A percentile compares a stretch with the other conserved stretches of the same genome.
phyloP scores from a whole-genome alignment of 2,329 filamentous ascomycete species.

The Claviceps africana region DNA sequence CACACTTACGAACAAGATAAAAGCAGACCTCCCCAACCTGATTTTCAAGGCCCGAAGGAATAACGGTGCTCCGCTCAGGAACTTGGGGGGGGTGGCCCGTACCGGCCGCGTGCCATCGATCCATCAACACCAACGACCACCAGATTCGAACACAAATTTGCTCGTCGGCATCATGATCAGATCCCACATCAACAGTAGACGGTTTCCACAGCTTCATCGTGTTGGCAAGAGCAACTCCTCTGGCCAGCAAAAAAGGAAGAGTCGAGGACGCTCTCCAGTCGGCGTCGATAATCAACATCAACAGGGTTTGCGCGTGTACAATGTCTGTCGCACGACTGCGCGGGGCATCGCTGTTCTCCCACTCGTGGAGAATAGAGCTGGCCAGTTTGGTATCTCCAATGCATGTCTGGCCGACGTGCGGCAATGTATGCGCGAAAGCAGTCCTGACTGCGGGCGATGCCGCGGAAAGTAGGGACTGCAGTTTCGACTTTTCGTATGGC shows the following conservation, averaged over 20 bases:
- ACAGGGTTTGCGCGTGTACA: constrained; percentile 51
- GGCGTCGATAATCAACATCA: constrained; percentile 52
- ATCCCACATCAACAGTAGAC: constrained; percentile 28
- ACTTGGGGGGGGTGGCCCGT: constrained; percentile 49
- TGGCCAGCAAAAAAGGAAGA: constrained; percentile 40
- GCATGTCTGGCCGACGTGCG: constrained; percentile 33
- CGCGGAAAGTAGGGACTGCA: constrained; percentile 41
- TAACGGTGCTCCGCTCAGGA: constrained; percentile 45
- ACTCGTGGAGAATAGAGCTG: constrained; percentile 34
- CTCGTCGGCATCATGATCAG: constrained; percentile 46
- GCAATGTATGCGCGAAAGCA: constrained; percentile 51
- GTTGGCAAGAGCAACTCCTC: constrained; percentile 52
- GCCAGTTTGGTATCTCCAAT: constrained; percentile 30
- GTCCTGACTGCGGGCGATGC: constrained; percentile 44
- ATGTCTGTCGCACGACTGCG: constrained; percentile 30
- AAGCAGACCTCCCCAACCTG: constrained; percentile 51
- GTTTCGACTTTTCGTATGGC: constrained; percentile 38
- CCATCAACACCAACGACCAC: constrained; percentile 59
- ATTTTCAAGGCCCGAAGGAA: constrained; percentile 43
- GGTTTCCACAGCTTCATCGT: constrained; percentile 43
- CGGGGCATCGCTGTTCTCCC: constrained; percentile 30
- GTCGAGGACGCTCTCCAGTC: constrained; percentile 38
- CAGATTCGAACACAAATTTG: constrained; percentile 51
- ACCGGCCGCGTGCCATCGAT: constrained; percentile 60
- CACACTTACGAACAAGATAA: constrained; percentile 46